A percentile compares a stretch with the other conserved stretches of the same genome.
These are phyloP conservation scores for Aureobasidium mangrovei DNA, from an alignment of 2,329 filamentous ascomycete species.

Conservation along the genomic window DNA sequence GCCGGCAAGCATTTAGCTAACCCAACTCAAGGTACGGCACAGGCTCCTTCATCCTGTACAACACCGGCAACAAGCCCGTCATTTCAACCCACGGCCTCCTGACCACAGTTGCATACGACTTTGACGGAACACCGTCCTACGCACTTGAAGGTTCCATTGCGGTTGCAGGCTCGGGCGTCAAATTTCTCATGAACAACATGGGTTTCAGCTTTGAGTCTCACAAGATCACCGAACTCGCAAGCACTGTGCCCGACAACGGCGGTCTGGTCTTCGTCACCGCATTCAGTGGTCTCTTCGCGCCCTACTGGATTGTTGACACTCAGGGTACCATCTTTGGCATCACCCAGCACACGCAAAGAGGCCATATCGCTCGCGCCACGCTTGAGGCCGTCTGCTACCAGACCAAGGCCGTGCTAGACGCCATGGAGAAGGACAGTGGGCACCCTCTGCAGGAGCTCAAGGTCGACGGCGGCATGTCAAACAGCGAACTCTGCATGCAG, in stretches of 20 bases:
- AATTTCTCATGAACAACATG: slow-evolving; percentile 46
- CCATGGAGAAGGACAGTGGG: slow-evolving; percentile 80
- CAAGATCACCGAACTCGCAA: slow-evolving; percentile 57
- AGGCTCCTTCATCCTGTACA: slow-evolving; percentile 82
- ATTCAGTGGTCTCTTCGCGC: slow-evolving; percentile 83
- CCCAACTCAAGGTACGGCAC: slow-evolving; percentile 42
- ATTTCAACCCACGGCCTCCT: slow-evolving; percentile 76
- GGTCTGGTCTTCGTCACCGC: slow-evolving; percentile 81
- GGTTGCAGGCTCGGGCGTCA: slow-evolving; percentile 68
- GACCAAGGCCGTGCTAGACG: slow-evolving; percentile 82
- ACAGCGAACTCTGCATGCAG: slow-evolving; percentile 83
- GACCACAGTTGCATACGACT: slow-evolving; percentile 80
- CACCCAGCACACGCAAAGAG: slow-evolving; percentile 64
- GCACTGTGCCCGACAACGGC: slow-evolving; percentile 63
- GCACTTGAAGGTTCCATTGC: slow-evolving; percentile 74
- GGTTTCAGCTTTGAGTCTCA: slow-evolving; percentile 55
- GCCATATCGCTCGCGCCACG: slow-evolving; percentile 81
- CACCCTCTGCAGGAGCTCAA: slow-evolving; percentile 66
- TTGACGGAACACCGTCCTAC: slow-evolving; percentile 63
- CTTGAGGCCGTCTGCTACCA: slow-evolving; percentile 89
- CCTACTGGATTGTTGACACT: slow-evolving; percentile 91
- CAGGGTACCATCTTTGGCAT: slow-evolving; percentile 64
- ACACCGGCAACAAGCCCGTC: slow-evolving; percentile 75
- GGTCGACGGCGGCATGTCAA: slow-evolving; percentile 84
- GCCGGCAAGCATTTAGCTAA: background rate